Percentiles rank a stretch among this genome's conserved stretches.
Evolutionary conservation across 2,329 filamentous ascomycete species (phyloP).

Genomic region (Diaporthe amygdali): DNA sequence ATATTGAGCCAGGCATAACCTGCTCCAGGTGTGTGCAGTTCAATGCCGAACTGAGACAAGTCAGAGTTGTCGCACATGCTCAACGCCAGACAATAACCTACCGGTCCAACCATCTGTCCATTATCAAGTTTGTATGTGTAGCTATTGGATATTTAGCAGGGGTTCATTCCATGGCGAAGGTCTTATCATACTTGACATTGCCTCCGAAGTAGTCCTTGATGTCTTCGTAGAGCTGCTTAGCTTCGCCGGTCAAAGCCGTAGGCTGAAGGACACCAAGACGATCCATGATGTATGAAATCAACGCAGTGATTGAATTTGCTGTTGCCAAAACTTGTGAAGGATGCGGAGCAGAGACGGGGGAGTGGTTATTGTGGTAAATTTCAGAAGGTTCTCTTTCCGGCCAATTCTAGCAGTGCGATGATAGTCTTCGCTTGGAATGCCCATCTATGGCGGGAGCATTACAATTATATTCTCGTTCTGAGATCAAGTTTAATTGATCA

Average conservation of each 20-base stretch:
- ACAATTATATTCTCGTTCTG: no score
- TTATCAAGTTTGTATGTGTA: not conserved
- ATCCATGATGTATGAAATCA: not conserved
- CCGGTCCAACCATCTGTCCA: not conserved
- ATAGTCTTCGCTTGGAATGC: no score
- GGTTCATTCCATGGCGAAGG: not conserved
- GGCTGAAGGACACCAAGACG: not conserved
- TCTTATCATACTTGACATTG: not conserved
- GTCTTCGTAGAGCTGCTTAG: not conserved
- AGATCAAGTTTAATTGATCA: no score
- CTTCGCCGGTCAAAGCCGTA: not conserved
- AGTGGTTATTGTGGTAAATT: no score
- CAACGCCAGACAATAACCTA: not conserved
- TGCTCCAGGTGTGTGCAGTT: not conserved
- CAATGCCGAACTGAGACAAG: not conserved
- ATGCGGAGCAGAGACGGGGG: not conserved
- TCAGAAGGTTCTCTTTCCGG: no score
- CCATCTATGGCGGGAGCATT: no score
- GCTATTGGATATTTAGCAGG: not conserved
- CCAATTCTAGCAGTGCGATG: no score
- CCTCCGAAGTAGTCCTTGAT: not conserved
- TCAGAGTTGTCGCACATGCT: not conserved
- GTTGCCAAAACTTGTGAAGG: not conserved
- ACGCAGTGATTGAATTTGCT: not conserved
- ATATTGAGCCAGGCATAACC: not conserved